phyloP scores from a whole-genome alignment of 2,329 filamentous ascomycete species.

The Aureobasidium subglaciale region DNA sequence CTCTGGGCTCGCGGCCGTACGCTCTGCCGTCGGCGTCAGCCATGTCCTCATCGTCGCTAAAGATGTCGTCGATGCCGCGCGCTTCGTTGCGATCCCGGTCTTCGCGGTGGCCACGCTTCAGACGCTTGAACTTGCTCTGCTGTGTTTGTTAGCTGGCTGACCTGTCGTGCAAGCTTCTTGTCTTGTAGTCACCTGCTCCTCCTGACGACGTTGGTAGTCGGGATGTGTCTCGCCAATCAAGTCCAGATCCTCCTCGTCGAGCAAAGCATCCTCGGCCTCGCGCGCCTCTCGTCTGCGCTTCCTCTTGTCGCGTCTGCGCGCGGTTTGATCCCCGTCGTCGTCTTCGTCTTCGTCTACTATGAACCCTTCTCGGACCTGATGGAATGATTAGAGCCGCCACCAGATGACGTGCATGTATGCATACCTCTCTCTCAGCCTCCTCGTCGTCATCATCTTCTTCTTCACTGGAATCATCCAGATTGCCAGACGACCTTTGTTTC shows the following conservation, averaged over 20 bases:
- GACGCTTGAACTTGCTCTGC: conserved; percentile 87
- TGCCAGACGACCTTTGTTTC: conserved; percentile 38
- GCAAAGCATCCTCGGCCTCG: conserved; percentile 71
- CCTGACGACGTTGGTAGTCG: conserved; percentile 59
- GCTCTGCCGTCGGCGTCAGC: conserved; percentile 36
- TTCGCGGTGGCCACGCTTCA: conserved; percentile 84
- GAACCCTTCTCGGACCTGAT: conserved; percentile 82
- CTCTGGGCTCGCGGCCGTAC: conserved; percentile 32
- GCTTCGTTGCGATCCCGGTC: conserved; percentile 55
- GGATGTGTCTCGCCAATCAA: conserved; percentile 80
- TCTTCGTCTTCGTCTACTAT: conserved; percentile 88
- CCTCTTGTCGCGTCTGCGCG: conserved; percentile 57
- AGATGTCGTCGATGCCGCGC: conserved; percentile 82
- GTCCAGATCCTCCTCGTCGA: conserved; percentile 95
- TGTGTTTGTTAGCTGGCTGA: conserved; percentile 10
- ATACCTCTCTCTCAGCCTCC: conserved; percentile 70
- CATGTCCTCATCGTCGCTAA: conserved; percentile 85
- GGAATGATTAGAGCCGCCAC: conserved; percentile 4
- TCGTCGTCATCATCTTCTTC: conserved; percentile 89
- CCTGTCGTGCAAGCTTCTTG: background rate
- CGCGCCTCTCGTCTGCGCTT: conserved; percentile 73
- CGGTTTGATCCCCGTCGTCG: conserved; percentile 60
- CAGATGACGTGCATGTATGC: conserved; percentile 21
- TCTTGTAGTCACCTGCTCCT: conserved; percentile 57
- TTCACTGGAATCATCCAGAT: conserved; percentile 71